Conservation (phyloP, 441 rosid genomes). For the Populus hybrid region DNA sequence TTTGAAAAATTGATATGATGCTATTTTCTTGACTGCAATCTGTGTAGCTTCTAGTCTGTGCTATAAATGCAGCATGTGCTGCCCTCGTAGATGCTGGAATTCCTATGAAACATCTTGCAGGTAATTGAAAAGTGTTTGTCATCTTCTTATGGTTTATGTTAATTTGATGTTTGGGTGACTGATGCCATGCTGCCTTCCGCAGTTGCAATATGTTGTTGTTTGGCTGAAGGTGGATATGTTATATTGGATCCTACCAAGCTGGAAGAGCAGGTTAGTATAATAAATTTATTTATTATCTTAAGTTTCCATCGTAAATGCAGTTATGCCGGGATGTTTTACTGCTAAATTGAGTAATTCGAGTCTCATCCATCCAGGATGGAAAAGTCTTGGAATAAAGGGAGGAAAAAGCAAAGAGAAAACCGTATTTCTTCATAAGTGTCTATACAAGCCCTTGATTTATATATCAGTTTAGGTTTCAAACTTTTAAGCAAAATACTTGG, state of each 20-base stretch:
- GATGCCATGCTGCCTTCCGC: conserved; percentile 29
- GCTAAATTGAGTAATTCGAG: background rate
- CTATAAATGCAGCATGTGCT: conserved; percentile 91
- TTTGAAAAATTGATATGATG: background rate
- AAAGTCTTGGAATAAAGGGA: background rate
- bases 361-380: background rate
- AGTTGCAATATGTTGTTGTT: conserved; percentile 89
- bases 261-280: conserved; percentile 71
- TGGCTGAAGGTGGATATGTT: conserved; percentile 54
- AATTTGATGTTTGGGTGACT: conserved; percentile 6
- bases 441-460: background rate
- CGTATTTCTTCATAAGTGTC: background rate
- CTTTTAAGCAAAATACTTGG: background rate
- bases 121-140: conserved; percentile 32
- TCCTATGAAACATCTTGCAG: conserved; percentile 91
- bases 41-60: conserved; percentile 80
- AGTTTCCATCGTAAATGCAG: background rate
- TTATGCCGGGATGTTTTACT: background rate
- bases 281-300: background rate
- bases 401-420: background rate
- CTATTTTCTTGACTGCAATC: conserved; percentile 39
- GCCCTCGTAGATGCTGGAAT: conserved; percentile 98
- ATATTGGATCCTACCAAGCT: conserved; percentile 79
- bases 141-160: conserved; percentile 3
- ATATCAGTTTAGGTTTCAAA: background rate